Evolutionary conservation across 2,329 filamentous ascomycete species (phyloP), one percentile per base, ranked within the genome.

Genomic region (Chrysoporthe deuterocubensis): DNA sequence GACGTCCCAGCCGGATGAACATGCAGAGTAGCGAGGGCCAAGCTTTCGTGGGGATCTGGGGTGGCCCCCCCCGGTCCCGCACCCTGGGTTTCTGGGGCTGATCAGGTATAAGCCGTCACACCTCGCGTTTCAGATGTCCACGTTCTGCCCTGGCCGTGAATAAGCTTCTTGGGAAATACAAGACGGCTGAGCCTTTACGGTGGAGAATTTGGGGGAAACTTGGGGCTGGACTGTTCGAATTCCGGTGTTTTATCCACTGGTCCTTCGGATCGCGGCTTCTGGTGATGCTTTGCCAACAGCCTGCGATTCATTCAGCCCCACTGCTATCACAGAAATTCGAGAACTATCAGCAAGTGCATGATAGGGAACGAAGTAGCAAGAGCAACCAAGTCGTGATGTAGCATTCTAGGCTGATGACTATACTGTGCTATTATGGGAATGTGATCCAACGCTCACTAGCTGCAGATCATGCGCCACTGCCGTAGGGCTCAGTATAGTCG

Each of bases 91-190:
- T 26, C 14, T 52, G 57, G 50, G 66, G 66, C 66, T 68, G 66
- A 68, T 68, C 66, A 68, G 40, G 66, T 65, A 62, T 62, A 62
- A 65, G 62, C 42, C 66, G 66, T 68, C 62, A 68, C 66, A 68
- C 11, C 62, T 62, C 46, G 42, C n/a, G 66, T 68, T 68, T 68
- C 66, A 68, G 2, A 63, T 50, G 48, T 6, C 61, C 46, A 26
- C 46, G 42, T 43, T 54, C n/a, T 42, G 46, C n/a, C 32, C 34
- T 3, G 43, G 43, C 34, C 21, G 18, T 32, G 2, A 26, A 54
- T 26, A 63, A 63, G 18, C 34, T 43, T 54, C 7, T 63, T 50
- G 3, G 16, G 40, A 40, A 46, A 34, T 5, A 54, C 32, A 54
- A 34, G 43, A 18, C 34, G 18, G 16, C 18, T 48, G 54, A 50